Conservation (phyloP, 2,329 filamentous ascomycete genomes). For the Claviceps quebecensis region DNA sequence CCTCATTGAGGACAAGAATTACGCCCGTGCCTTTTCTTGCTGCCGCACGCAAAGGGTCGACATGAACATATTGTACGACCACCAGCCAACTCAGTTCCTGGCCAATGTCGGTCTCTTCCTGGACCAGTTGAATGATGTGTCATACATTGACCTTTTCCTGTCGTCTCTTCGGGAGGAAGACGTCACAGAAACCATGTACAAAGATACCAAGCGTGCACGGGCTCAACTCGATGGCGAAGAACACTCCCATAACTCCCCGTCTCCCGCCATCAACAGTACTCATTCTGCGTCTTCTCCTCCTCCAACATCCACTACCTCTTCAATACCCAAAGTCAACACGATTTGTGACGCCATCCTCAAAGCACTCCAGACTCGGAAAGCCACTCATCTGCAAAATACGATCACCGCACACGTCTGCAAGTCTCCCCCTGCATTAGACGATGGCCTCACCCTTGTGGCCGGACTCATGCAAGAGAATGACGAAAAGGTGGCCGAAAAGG, state of each 20-base stretch:
- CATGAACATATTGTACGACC: slow-evolving; percentile 94
- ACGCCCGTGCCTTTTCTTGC: slow-evolving; percentile 68
- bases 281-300: slow-evolving; percentile 3
- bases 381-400: slow-evolving; percentile 68
- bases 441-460: slow-evolving; percentile 68
- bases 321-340: slow-evolving; percentile 57
- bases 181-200: slow-evolving; percentile 86
- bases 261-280: slow-evolving; percentile 6
- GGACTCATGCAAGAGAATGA: slow-evolving; percentile 54
- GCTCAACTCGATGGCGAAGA: slow-evolving; percentile 5
- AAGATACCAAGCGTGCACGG: slow-evolving; percentile 53
- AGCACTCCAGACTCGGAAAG: slow-evolving; percentile 46
- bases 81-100: slow-evolving; percentile 78
- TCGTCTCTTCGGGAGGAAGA: slow-evolving; percentile 85
- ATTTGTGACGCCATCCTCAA: slow-evolving; percentile 77
- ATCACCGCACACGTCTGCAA: slow-evolving; percentile 95
- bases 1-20: slow-evolving; percentile 67
- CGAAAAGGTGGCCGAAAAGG: slow-evolving; percentile 64
- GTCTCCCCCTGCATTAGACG: slow-evolving; percentile 73
- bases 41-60: slow-evolving; percentile 91
- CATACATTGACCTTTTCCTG: slow-evolving; percentile 81
- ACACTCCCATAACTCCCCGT: not conserved
- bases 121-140: slow-evolving; percentile 66
- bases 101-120: slow-evolving; percentile 62
- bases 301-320: not conserved